Base-by-base conservation (phyloP, 2,329 filamentous ascomycete genomes). In the Apiospora saccharicola region DNA sequence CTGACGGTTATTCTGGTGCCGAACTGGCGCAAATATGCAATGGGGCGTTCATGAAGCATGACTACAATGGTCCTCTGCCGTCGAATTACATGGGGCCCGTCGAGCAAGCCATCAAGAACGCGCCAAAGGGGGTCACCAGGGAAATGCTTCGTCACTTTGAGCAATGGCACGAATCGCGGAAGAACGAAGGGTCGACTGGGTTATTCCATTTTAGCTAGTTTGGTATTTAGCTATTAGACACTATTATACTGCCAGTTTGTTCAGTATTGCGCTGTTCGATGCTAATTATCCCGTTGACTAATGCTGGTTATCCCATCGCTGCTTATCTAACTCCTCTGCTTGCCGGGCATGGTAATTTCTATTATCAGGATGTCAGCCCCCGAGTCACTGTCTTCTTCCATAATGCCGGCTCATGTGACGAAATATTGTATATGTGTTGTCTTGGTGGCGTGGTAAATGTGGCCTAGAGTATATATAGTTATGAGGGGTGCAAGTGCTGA, bases 1-100 rank as follows among this genome's bases (percentile, higher is more conserved):
- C 93, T 0, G 92, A 95, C 10, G 94, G 94, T 0, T 94, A 93
- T 80, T 96, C 94, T 1, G 95, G 95, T 2, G 95, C 95, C 0
- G 96, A 98, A 82, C 90, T 98, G 73, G 84, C 86, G 72, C 85
- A 84, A 5, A 85, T 90, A 4, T 89, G 87, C 76, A 82, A 84
- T 5, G 79, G 83, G 70, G 81, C 83, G 6, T 87, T 86, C 16
- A 80, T 83, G 71, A 83, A 84, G 71, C 74, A 80, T 14, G 74
- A 74, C 13, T 67, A 26, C 19, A 68, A 70, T 16, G 57, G 47
- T 7, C 46, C 37, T 26, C 10, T 19, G 3, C 47, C 47, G 6
- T 37, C 47, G 3, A 67, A 47, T 22, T 43, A 71, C 26, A 86
- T 85, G 83, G 77, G 76, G 5, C 75, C 76, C 16, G 74, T 80